Base-by-base conservation (phyloP, 148 eudicot species). In the Pouteria glomerata region DNA sequence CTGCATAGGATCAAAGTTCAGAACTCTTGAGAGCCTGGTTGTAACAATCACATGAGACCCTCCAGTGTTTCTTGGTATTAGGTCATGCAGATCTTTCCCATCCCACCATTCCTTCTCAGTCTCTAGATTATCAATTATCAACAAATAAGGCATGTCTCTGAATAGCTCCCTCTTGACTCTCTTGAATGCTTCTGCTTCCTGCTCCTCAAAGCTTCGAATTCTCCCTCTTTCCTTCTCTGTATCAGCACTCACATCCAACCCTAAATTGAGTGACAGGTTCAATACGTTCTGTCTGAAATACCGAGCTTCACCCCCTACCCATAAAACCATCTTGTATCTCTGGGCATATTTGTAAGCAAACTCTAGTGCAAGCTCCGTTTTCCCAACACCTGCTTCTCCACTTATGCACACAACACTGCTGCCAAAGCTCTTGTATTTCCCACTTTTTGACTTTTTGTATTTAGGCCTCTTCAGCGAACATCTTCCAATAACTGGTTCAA, bases 51-150 rank as follows among this genome's bases (percentile, higher is more conserved):
- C 93, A 55, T 92, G 96, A 39, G 88, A 83, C 14, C 93, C 97
- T 31, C 96, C 97, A 0, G 93, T 88, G 84, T 85, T 88, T 70
- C 93, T 83, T 19, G 97, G 97, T 47, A 92, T 88, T 51, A 90
- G 73, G 70, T 92, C 93, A 61, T 88, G 89, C 31, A 92, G 73
- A 70, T 88, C 93, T 76, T 89, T 92, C 30, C 93, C 97, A 70
- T 92, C 97, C 97, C 96, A 92, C 96, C 96, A 92, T 63, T 88
- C 93, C 45, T 83, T 85, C 81, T 92, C 97, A 0, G 83, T 84
- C 72, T 92, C 96, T 15, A 92, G 85, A 74, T 92, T 84, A 61
- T 92, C 97, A 2, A 92, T 86, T 1, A 92, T 84, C 33, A 92
- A 63, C 68, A 92, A 79, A 74, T 92, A 92, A 24, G 97, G 97